Percentiles rank a stretch among this genome's conserved stretches.
These are phyloP conservation scores for Celoporthe dispersa DNA, from an alignment of 2,329 filamentous ascomycete genomes.

Conservation along the genomic window DNA sequence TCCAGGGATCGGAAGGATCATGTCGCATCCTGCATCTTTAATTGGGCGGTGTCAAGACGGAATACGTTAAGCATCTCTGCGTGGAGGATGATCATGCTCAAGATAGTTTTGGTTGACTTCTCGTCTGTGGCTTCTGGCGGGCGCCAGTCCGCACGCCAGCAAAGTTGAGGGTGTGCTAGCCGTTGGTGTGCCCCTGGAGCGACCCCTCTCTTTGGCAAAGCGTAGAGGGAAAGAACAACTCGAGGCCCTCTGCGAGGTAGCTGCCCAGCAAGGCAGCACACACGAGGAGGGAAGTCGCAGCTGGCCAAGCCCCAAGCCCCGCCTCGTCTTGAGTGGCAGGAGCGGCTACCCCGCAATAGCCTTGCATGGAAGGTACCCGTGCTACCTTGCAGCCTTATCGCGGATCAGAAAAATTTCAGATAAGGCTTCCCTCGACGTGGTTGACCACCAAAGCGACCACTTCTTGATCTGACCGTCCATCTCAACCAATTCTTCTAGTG, in stretches of 20 bases:
- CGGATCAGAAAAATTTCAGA: constrained; percentile 20
- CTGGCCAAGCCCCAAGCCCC: background rate
- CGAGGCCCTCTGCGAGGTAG: background rate
- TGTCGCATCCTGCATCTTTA: background rate
- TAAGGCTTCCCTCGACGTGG: background rate
- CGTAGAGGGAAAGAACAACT: background rate
- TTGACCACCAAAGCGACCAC: background rate
- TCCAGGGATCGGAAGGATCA: constrained; percentile 1
- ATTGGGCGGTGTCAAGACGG: background rate
- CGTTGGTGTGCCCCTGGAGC: background rate
- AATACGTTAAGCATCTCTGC: constrained; percentile 2
- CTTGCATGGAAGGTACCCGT: constrained; percentile 27
- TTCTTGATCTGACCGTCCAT: too few relatives aligned
- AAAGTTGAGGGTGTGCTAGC: background rate
- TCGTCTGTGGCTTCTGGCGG: background rate
- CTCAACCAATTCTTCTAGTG: background rate
- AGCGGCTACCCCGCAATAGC: constrained; percentile 23
- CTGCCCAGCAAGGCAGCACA: background rate
- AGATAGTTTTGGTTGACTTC: background rate
- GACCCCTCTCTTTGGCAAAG: background rate
- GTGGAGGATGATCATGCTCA: background rate
- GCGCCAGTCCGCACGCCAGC: background rate
- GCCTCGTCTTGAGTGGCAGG: background rate
- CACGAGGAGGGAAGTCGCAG: background rate
- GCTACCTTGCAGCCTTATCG: constrained; percentile 13